phyloP scores from a whole-genome alignment of 208 protist species.

The Crithidia bombi region DNA sequence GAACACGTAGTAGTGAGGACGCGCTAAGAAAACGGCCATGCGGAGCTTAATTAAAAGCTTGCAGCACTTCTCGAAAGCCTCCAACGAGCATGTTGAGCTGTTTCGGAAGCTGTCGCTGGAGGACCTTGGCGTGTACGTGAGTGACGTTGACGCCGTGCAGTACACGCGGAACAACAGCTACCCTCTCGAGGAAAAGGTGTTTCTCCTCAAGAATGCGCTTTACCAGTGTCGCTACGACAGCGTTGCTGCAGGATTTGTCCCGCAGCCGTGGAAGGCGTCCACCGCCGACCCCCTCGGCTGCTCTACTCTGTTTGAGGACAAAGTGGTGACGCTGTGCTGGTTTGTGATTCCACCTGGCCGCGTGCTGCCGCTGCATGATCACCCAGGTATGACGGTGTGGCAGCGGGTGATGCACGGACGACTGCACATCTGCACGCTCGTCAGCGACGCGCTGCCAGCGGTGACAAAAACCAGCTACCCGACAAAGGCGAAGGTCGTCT shows the following conservation, averaged over 20 bases:
- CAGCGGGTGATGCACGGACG: slow-evolving; percentile 68
- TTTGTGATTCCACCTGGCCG: slow-evolving; percentile 70
- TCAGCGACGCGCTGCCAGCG: background rate
- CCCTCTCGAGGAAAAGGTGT: slow-evolving; percentile 35
- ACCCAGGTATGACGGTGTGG: slow-evolving; percentile 74
- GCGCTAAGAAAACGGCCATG: slow-evolving; percentile 8
- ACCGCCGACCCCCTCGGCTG: slow-evolving; percentile 43
- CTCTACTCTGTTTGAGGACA: slow-evolving; percentile 63
- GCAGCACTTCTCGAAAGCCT: slow-evolving; percentile 25
- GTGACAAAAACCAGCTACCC: background rate
- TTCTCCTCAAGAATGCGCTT: slow-evolving; percentile 51
- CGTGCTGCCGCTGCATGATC: slow-evolving; percentile 71
- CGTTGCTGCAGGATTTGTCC: slow-evolving; percentile 3
- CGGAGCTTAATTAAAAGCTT: slow-evolving; percentile 32
- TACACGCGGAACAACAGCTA: slow-evolving; percentile 37
- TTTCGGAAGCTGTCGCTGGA: slow-evolving; percentile 35
- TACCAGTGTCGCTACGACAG: slow-evolving; percentile 28
- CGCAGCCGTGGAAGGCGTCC: slow-evolving; percentile 36
- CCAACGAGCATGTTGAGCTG: slow-evolving; percentile 31
- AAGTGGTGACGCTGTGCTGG: slow-evolving; percentile 60
- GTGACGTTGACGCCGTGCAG: slow-evolving; percentile 26
- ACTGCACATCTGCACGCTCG: slow-evolving; percentile 56
- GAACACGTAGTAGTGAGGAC: too few relatives aligned
- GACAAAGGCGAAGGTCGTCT: slow-evolving; percentile 14
- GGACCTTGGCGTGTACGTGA: slow-evolving; percentile 60